Base-by-base conservation (phyloP, 1,139 yeast genomes). In the Zygosaccharomyces sapae region DNA sequence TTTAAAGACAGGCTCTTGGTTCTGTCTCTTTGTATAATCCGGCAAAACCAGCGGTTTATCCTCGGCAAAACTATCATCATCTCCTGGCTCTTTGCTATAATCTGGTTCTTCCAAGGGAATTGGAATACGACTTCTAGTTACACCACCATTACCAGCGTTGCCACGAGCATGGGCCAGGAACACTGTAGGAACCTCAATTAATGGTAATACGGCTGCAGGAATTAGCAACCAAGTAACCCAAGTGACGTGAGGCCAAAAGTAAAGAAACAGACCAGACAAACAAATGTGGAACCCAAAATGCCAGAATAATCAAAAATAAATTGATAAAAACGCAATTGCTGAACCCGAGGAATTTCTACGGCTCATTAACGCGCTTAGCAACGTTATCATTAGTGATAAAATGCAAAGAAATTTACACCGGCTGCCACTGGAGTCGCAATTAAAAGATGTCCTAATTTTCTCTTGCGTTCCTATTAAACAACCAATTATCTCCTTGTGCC, bases 391-490 rank as follows among this genome's bases (percentile, higher is more conserved):
- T 5, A 55, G 52, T 2, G 81, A 65, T 6, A 56, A 45, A 83
- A 72, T n/a, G 86, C 53, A 16, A 65, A 45, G 46, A 65, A 61
- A 22, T 61, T 80, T 62, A 87, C 71, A 0, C 90, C 95, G 12
- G 87, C 80, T 3, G 95, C 87, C 29, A 90, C 79, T 0, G 95
- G 95, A 55, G 86, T 89, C 16, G 87, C 79, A 39, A 90, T 78
- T 47, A 92, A 73, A 41, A 87, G 73, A 54, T 81, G 80, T 3
- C 94, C 83, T 45, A 90, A 75, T 80, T 73, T 52, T 75, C 76
- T 55, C 96, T 74, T 1, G 88, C 81, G 38, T 72, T 69, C 0
- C 77, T 70, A n/a, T 80, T 78, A 53, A 83, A 56, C 29, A 75
- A 69, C 68, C 80, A 79, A 37, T 73, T 72, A 30, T 62, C 61